Evolutionary conservation across 345 rosid species (phyloP), one percentile per base, ranked within the genome.

Genomic region (Linum lewisii): DNA sequence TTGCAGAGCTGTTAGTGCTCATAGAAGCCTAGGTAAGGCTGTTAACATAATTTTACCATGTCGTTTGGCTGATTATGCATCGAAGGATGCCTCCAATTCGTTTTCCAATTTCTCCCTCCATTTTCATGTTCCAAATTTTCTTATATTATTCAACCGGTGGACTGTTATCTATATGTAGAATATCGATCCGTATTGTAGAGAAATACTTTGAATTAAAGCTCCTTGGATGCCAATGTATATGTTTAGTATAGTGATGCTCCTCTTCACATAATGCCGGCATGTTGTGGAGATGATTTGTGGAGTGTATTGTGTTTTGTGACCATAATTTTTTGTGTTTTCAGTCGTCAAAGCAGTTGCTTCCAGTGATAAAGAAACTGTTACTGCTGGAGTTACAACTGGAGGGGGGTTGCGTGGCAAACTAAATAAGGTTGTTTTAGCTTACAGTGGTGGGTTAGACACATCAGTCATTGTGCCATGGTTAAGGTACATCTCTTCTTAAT

Each of bases 391-490:
- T n/a, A n/a, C n/a, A n/a, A n/a, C 77, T 24, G 71, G 72, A 49
- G 72, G 63, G 18, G 96, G 95, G 22, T 67, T 78, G 24, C 90
- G 86, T 45, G 99, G 99, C 49, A 90, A 79, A 57, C 62, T 89
- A 69, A 84, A 93, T 38, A 93, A 93, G 59, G 99, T 93, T 24
- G 99, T 93, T 64, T 80, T 93, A 47, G 95, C 99, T 58, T 93
- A 89, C 60, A 89, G 99, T 58, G 99, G 99, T 53, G 99, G 99
- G 59, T 74, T 93, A 59, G 97, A 93, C 78, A 93, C 99, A 58
- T 93, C 95, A 4, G 97, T 93, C 5, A 89, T 89, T 62, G 99
- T 93, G 42, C 99, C 99, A 20, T 93, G 99, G 99, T 75, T 93
- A 47, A 87, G 90, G 97, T 93, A 73, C 34, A 63, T 18, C 57